Conservation (phyloP, 306 rosid species). For the Bauhinia variegata region DNA sequence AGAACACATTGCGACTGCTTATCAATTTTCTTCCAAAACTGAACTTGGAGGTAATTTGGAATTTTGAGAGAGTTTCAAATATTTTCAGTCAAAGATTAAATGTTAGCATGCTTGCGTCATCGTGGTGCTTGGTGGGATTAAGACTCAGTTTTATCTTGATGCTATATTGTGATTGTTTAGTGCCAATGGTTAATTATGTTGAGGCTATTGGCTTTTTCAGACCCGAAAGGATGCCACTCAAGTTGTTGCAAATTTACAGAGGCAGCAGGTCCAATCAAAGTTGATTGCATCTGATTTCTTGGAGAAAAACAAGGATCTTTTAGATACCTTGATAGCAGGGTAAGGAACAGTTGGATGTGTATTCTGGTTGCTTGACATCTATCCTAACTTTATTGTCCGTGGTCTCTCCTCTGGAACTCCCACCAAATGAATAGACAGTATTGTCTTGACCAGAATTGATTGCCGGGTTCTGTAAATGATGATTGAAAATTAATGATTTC, state of each 20-base stretch:
- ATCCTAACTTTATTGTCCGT: not conserved
- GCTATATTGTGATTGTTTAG: not conserved
- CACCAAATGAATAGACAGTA: not conserved
- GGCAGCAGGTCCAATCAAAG: conserved; percentile 86
- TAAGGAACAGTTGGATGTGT: conserved; percentile 35
- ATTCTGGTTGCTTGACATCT: conserved; percentile 3
- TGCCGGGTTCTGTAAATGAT: not conserved
- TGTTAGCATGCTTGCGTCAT: not conserved
- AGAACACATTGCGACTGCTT: conserved; percentile 68
- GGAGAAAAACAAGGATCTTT: conserved; percentile 77
- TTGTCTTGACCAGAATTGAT: not conserved
- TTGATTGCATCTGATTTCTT: conserved; percentile 88
- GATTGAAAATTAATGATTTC: conserved; percentile 1
- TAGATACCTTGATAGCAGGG: conserved; percentile 76
- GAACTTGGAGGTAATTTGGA: conserved; percentile 74
- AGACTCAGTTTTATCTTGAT: not conserved
- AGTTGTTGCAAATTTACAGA: conserved; percentile 88
- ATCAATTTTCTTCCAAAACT: conserved; percentile 72
- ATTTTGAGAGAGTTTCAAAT: not conserved
- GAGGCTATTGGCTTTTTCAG: conserved; percentile 45
- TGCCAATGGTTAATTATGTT: conserved; percentile 15
- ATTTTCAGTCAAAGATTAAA: not conserved
- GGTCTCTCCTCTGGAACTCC: not conserved
- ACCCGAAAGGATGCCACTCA: conserved; percentile 94
- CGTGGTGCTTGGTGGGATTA: not conserved